These are phyloP conservation scores for Posidonia oceanica DNA, from an alignment of 116 monocot species.

Conservation along the genomic window DNA sequence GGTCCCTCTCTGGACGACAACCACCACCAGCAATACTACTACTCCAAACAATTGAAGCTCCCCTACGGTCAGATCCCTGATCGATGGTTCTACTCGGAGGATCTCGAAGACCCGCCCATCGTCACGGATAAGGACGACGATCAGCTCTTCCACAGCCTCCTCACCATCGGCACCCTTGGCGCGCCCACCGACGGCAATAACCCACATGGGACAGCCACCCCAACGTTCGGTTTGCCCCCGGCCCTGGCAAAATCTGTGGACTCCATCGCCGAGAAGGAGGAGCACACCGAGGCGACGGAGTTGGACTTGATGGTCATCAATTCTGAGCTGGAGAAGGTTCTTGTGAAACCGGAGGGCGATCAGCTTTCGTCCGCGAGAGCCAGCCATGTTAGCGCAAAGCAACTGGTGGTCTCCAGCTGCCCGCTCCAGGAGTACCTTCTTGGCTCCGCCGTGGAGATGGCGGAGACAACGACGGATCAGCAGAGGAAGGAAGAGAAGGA, in stretches of 20 bases:
- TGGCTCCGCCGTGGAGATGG: conserved; percentile 10
- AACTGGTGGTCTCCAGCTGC: conserved; percentile 7
- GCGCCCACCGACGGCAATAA: neutral
- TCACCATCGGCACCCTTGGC: conserved; percentile 19
- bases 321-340: conserved; percentile 12
- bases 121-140: neutral
- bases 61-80: neutral
- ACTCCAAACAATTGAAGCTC: conserved; percentile 1
- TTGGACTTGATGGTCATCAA: conserved; percentile 15
- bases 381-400: conserved; percentile 14
- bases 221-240: conserved; percentile 11
- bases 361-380: conserved; percentile 8
- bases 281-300: conserved; percentile 7
- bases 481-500: neutral
- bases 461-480: conserved; percentile 4
- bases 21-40: neutral
- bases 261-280: conserved; percentile 7
- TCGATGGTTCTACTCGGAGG: conserved; percentile 7
- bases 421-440: conserved; percentile 11
- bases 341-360: conserved; percentile 5
- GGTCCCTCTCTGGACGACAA: conserved; percentile 6
- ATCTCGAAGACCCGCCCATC: neutral
- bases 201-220: conserved; percentile 5
- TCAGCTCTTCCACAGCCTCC: conserved; percentile 14
- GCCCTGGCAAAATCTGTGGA: neutral